Conservation (phyloP, 495 filamentous ascomycete species). For the Cercophora samala region DNA sequence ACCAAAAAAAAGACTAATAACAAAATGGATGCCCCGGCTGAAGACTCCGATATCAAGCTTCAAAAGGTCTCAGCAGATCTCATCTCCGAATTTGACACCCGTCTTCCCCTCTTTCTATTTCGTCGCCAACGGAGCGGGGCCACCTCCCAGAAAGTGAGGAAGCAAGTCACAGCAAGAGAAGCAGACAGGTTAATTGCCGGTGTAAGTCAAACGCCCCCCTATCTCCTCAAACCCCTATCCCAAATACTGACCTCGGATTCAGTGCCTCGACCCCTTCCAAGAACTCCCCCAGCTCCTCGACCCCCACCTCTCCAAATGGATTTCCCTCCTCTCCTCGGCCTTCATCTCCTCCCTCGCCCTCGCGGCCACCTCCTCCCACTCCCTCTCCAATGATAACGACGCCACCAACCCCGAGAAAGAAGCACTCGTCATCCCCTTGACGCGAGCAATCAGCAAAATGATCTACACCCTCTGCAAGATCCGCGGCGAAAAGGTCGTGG, state of each 20-base stretch:
- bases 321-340: constrained; percentile 68
- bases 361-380: not conserved
- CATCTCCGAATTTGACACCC: constrained; percentile 60
- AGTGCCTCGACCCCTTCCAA: constrained; percentile 86
- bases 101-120: constrained; percentile 50
- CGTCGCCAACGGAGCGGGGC: constrained; percentile 17
- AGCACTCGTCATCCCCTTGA: constrained; percentile 53
- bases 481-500: constrained; percentile 86
- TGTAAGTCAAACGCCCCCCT: not conserved
- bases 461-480: constrained; percentile 94
- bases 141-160: not conserved
- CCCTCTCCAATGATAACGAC: not conserved
- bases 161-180: constrained; percentile 1
- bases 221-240: not conserved
- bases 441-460: constrained; percentile 68
- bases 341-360: constrained; percentile 58
- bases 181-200: not conserved
- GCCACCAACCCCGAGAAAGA: not conserved
- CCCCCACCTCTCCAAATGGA: constrained; percentile 68
- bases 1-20: constrained; percentile 11
- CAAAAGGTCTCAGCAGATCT: constrained; percentile 68
- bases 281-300: constrained; percentile 96
- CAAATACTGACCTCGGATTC: constrained; percentile 19
- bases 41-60: constrained; percentile 67
- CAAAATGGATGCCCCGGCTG: constrained; percentile 48